Percentiles rank a stretch among this genome's conserved stretches.
Conservation (phyloP, 257 asterid genomes). For the Paulownia fortunei region DNA sequence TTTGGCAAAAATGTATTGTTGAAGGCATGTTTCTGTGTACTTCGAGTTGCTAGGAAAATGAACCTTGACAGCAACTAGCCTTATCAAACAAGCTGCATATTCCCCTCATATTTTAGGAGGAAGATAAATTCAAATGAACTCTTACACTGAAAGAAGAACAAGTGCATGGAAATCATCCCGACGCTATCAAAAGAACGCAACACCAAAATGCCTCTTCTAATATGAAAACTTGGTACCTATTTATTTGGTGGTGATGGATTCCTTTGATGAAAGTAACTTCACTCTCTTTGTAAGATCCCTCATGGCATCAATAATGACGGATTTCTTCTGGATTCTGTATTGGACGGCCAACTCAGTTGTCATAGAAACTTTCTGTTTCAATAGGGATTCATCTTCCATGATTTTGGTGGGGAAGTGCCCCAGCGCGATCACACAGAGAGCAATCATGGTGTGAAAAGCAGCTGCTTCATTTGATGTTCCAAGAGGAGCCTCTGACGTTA, state of each 20-base stretch:
- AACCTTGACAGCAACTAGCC: background rate
- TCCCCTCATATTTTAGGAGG: background rate
- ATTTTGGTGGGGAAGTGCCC: slow-evolving; percentile 85
- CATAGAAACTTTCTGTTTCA: slow-evolving; percentile 51
- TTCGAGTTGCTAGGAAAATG: background rate
- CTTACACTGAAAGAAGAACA: background rate
- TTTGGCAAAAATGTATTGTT: background rate
- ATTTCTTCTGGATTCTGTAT: slow-evolving; percentile 80
- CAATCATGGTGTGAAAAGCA: slow-evolving; percentile 66
- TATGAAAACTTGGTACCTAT: background rate
- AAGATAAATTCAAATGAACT: background rate
- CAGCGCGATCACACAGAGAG: slow-evolving; percentile 80
- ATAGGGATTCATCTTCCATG: slow-evolving; percentile 79
- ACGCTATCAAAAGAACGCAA: background rate
- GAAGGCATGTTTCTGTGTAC: background rate
- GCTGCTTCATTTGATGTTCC: slow-evolving; percentile 65
- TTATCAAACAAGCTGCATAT: background rate
- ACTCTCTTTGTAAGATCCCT: slow-evolving; percentile 64
- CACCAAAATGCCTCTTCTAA: background rate
- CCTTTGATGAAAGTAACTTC: slow-evolving; percentile 53
- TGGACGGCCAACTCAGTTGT: slow-evolving; percentile 69
- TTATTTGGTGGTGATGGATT: slow-evolving; percentile 35
- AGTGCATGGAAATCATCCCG: background rate
- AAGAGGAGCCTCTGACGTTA: slow-evolving; percentile 65
- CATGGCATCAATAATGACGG: slow-evolving; percentile 71